Evolutionary conservation across 2,329 filamentous ascomycete genomes (phyloP).

Genomic region (Fusarium zealandicum): DNA sequence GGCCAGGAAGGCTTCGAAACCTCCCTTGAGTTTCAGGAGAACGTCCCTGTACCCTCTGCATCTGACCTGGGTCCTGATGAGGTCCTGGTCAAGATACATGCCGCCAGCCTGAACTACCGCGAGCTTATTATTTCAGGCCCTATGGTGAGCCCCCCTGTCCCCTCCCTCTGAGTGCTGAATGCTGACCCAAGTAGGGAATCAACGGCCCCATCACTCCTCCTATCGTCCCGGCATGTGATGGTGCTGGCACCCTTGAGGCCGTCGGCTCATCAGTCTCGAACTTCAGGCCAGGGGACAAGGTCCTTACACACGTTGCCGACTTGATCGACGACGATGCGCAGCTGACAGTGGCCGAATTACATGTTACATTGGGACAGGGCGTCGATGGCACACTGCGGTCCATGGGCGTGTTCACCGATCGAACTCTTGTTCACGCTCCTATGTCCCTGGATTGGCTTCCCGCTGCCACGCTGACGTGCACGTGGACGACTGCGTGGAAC

Average conservation of each 20-base stretch:
- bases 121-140: conserved; percentile 53
- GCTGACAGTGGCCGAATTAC: conserved; percentile 36
- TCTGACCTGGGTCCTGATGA: conserved; percentile 61
- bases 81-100: conserved; percentile 65
- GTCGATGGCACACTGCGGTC: conserved; percentile 65
- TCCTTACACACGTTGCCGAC: conserved; percentile 56
- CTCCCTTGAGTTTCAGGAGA: conserved; percentile 45
- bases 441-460: conserved; percentile 47
- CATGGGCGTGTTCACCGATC: conserved; percentile 64
- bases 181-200: conserved; percentile 23
- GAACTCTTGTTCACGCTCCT: conserved; percentile 62
- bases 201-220: conserved; percentile 36
- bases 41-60: conserved; percentile 19
- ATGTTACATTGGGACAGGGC: conserved; percentile 62
- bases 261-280: conserved; percentile 59
- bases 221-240: conserved; percentile 49
- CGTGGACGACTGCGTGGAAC: conserved; percentile 60
- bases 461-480: conserved; percentile 57
- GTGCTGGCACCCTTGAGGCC: conserved; percentile 53
- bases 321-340: conserved; percentile 37
- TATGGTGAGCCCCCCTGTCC: conserved; percentile 20
- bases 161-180: conserved; percentile 7
- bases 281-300: conserved; percentile 61
- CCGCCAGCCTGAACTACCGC: conserved; percentile 57
- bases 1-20: conserved; percentile 46